Conservation (phyloP, 1,139 yeast genomes). For the Blastobotrys buckinghamii region DNA sequence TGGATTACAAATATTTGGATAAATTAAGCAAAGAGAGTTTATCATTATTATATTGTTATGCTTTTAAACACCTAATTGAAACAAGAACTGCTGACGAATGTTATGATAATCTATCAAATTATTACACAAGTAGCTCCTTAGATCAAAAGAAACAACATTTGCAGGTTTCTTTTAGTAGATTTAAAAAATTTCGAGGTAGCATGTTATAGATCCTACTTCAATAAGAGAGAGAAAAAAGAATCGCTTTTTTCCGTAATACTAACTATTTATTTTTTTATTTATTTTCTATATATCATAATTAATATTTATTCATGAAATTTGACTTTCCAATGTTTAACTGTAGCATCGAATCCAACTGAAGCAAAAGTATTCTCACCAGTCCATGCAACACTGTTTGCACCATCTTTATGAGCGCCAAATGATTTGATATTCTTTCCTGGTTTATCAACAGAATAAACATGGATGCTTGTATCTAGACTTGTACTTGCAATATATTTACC, state of each 20-base stretch:
- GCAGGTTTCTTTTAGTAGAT: background rate
- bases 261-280: background rate
- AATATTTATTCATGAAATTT: conserved; percentile 13
- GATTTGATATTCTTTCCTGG: conserved; percentile 73
- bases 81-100: background rate
- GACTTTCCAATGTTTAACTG: conserved; percentile 64
- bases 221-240: background rate
- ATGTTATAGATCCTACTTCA: background rate
- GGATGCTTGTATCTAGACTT: conserved; percentile 76
- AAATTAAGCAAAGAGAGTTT: background rate
- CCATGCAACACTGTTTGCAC: conserved; percentile 77
- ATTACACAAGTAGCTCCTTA: background rate
- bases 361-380: conserved; percentile 43
- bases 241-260: background rate
- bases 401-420: conserved; percentile 83
- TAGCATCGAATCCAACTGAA: conserved; percentile 78
- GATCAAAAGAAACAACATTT: background rate
- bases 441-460: conserved; percentile 68
- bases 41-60: background rate
- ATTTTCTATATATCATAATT: too few species aligned
- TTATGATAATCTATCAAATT: background rate
- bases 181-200: background rate
- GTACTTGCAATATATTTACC: conserved; percentile 71
- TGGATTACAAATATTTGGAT: background rate
- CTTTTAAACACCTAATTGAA: background rate